These are phyloP conservation scores for Trichoderma semiorbis DNA, from an alignment of 2,329 filamentous ascomycete species.

Conservation along the genomic window DNA sequence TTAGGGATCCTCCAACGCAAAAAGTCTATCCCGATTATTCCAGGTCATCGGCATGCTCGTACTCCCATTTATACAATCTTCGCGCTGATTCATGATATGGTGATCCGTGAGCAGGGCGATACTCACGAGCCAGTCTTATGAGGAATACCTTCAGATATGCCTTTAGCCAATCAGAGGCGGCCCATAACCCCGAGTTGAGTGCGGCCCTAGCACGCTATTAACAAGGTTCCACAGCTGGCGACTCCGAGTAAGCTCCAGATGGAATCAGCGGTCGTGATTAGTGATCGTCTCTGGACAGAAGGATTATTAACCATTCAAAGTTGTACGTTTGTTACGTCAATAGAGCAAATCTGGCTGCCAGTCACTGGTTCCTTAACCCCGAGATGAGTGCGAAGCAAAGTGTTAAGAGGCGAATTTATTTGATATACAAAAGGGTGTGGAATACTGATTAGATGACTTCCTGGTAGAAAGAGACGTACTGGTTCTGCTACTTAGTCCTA, in stretches of 20 bases:
- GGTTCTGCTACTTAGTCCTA: neutral
- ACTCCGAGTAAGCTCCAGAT: neutral
- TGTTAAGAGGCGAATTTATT: neutral
- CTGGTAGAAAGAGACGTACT: neutral
- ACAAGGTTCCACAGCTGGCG: neutral
- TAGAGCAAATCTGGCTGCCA: neutral
- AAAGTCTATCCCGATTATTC: neutral
- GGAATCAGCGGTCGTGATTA: neutral
- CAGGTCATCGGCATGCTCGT: neutral
- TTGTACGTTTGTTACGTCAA: neutral
- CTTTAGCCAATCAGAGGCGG: neutral
- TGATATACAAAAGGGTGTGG: neutral
- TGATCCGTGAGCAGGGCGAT: neutral
- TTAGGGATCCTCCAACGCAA: neutral
- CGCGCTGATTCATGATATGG: neutral
- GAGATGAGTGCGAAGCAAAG: neutral
- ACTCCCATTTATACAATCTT: neutral
- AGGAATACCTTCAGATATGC: neutral
- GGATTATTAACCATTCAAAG: neutral
- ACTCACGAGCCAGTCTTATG: neutral
- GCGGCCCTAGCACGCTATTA: neutral
- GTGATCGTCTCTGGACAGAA: neutral
- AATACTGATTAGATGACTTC: neutral
- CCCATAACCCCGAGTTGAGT: neutral
- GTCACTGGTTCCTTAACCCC: neutral